These are phyloP conservation scores for Stemphylium lycopersici DNA, from an alignment of 2,329 filamentous ascomycete genomes.

Conservation along the genomic window DNA sequence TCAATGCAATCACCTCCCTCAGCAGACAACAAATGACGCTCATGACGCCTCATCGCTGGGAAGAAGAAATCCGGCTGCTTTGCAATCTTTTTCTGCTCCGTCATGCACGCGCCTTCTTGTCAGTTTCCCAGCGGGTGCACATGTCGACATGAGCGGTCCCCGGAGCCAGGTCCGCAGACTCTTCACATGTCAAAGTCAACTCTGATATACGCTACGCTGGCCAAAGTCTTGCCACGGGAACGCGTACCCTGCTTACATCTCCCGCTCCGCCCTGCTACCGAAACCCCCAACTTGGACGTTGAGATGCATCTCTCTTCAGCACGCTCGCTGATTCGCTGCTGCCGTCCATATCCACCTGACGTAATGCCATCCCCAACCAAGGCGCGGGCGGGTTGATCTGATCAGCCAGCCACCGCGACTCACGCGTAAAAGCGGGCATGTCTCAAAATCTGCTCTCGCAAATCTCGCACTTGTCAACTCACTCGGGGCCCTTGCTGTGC, in stretches of 20 bases:
- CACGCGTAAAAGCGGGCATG: slow-evolving; percentile 7
- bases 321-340: slow-evolving; percentile 7
- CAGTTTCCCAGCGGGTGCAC: neutral
- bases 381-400: slow-evolving; percentile 7
- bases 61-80: neutral
- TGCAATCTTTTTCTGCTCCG: neutral
- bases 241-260: slow-evolving; percentile 14
- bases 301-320: slow-evolving; percentile 17
- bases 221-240: neutral
- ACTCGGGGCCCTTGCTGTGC: neutral
- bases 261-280: slow-evolving; percentile 2
- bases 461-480: neutral
- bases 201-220: neutral
- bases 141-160: neutral
- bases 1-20: neutral
- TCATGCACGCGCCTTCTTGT: neutral
- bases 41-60: neutral
- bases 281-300: slow-evolving; percentile 10
- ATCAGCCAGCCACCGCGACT: slow-evolving; percentile 15
- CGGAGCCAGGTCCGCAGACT: neutral
- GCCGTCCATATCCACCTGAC: slow-evolving; percentile 6
- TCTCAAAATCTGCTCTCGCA: neutral
- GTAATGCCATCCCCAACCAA: slow-evolving; percentile 16
- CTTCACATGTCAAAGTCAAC: neutral
- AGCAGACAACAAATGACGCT: neutral